Base-by-base conservation (phyloP, 345 rosid species). In the Pugionium cornutum region DNA sequence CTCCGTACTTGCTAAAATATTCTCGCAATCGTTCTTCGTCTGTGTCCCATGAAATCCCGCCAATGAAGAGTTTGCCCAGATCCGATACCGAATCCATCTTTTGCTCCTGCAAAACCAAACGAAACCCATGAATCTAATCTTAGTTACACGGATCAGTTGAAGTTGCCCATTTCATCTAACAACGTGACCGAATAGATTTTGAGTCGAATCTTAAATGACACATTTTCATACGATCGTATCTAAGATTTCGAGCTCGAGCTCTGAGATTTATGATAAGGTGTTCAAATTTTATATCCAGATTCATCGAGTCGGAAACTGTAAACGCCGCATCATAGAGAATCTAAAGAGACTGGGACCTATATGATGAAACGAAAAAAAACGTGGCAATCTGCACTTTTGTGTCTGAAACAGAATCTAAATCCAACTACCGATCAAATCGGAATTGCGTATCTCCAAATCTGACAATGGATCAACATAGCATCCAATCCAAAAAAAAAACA, bases 41-140 rank as follows among this genome's bases (percentile, higher is more conserved):
- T 18, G 97, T 89, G 78, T 92, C 98, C 98, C 98, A 92, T 4
- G 98, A 92, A 71, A 92, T 89, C 77, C 98, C 98, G 71, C 98
- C 98, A 73, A 92, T 82, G 85, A 92, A 92, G 76, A 92, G 97
- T 84, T 92, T 92, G 37, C 98, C 97, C 75, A 83, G 96, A 89
- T 89, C 97, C 71, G 97, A 62, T 54, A 7, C 63, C 7, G 69
- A 88, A 78, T 88, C 97, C 97, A 92, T 92, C 89, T 76, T 83
- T 65, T 67, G 84, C 84, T 69, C 79, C 78, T 75, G 37, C 64
- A 56, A 74, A 81, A 55, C 75, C 18, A 73, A 72, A 75, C 40
- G 42, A 70, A 66, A 80, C 78, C 78, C 74, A 77, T 73, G 59
- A 73, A 73, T 58, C 74, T 51, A 61, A 79, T 71, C 72, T 50